Evolutionary conservation across 2,329 filamentous ascomycete genomes (phyloP).

Genomic region (Paradendryphiella salina): DNA sequence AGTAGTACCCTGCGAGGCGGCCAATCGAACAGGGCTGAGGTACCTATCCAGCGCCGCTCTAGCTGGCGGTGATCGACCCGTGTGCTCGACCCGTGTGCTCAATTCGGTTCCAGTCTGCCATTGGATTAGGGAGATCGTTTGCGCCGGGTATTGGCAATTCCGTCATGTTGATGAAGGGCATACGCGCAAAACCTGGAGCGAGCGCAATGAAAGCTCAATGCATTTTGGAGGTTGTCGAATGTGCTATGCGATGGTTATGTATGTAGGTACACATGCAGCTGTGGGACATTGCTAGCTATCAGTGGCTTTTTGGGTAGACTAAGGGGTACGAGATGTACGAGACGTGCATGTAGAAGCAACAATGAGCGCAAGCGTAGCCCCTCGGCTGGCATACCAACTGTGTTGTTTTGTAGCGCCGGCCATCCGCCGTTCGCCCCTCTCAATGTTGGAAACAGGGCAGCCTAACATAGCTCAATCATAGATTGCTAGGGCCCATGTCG

Average conservation of each 20-base stretch:
- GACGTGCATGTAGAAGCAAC: constrained; percentile 13
- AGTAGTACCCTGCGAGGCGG: constrained; percentile 7
- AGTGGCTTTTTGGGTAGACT: not conserved
- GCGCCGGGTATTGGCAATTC: not conserved
- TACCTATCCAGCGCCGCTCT: constrained; percentile 5
- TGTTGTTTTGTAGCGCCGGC: constrained; percentile 20
- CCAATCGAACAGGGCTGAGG: constrained; percentile 12
- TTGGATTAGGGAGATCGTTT: not conserved
- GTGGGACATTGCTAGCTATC: not conserved
- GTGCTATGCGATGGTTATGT: not conserved
- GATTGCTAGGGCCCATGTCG: constrained; percentile 16
- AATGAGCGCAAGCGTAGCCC: constrained; percentile 8
- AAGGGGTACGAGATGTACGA: constrained; percentile 8
- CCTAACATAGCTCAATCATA: constrained; percentile 24
- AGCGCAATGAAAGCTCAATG: not conserved
- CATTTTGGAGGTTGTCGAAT: not conserved
- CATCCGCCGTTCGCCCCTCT: constrained; percentile 4
- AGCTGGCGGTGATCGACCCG: not conserved
- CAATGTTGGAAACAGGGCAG: constrained; percentile 27
- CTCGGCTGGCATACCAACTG: constrained; percentile 8
- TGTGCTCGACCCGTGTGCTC: not conserved
- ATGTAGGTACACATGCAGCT: not conserved
- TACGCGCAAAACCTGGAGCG: not conserved
- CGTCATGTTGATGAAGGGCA: not conserved
- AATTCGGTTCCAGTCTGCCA: not conserved